These are phyloP conservation scores for Pseudogymnoascus sp. DNA, from an alignment of 2,329 filamentous ascomycete species.

Conservation along the genomic window DNA sequence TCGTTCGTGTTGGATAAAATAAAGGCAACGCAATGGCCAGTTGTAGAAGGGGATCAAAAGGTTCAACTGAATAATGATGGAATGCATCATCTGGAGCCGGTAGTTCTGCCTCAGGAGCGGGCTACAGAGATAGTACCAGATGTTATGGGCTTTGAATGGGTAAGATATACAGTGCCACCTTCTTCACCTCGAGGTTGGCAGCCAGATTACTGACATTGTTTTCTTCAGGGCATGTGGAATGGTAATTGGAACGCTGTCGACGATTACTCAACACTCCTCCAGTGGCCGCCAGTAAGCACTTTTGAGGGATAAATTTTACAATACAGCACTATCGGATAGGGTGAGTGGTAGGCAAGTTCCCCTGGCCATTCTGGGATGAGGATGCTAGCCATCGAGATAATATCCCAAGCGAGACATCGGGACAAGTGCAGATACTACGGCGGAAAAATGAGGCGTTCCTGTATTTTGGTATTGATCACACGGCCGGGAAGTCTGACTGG, in stretches of 20 bases:
- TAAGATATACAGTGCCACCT: not conserved
- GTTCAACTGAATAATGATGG: not conserved
- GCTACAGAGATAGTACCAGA: not conserved
- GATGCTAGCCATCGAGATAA: not conserved
- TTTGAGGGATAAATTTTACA: not conserved
- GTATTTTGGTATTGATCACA: not conserved
- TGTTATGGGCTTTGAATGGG: constrained; percentile 4
- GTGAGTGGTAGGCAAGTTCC: not conserved
- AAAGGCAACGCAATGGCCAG: constrained; percentile 1
- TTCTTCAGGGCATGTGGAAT: not conserved
- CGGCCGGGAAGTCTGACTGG: not conserved
- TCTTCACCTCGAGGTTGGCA: not conserved
- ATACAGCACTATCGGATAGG: not conserved
- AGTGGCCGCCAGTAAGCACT: not conserved
- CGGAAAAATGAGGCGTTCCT: not conserved
- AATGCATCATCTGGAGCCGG: not conserved
- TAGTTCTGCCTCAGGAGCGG: not conserved
- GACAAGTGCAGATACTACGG: not conserved
- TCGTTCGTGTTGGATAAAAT: constrained; percentile 12
- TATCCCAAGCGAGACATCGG: not conserved
- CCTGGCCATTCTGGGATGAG: not conserved
- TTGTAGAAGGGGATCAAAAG: not conserved
- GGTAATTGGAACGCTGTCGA: not conserved
- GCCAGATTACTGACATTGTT: not conserved
- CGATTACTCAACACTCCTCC: not conserved